Evolutionary conservation across 352 stramenopile genomes (phyloP).

Genomic region (Phytophthora pistaciae): DNA sequence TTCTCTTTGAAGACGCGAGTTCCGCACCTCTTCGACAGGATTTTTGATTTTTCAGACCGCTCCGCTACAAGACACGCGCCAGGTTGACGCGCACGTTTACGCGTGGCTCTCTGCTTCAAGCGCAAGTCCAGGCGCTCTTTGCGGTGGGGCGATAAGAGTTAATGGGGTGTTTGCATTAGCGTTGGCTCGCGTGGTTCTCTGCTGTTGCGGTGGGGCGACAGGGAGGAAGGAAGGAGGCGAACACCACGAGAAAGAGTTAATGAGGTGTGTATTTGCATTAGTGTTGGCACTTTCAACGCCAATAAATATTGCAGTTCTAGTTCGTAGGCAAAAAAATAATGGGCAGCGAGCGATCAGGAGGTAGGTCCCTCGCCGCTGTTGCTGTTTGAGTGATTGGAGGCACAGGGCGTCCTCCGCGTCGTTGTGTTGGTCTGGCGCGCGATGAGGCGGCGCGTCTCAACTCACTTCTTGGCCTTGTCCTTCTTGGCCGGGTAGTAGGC

Average conservation of each 20-base stretch:
- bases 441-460: constrained; percentile 5
- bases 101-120: background rate
- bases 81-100: background rate
- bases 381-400: background rate
- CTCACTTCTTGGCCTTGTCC: constrained; percentile 41
- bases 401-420: background rate
- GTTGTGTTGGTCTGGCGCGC: background rate
- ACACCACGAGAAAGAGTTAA: background rate
- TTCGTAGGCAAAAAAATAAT: constrained; percentile 19
- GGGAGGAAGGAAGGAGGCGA: background rate
- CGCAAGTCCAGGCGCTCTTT: background rate
- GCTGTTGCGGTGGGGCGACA: background rate
- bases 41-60: no score
- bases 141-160: background rate
- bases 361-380: background rate
- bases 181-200: background rate
- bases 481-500: constrained; percentile 52
- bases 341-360: no score
- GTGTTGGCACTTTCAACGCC: constrained; percentile 23
- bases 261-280: constrained; percentile 23
- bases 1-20: no score
- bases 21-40: no score
- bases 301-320: constrained; percentile 41
- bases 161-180: no score
- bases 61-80: background rate